phyloP scores from a whole-genome alignment of 1,139 yeast species.

The Debaryomyces subglobosus region DNA sequence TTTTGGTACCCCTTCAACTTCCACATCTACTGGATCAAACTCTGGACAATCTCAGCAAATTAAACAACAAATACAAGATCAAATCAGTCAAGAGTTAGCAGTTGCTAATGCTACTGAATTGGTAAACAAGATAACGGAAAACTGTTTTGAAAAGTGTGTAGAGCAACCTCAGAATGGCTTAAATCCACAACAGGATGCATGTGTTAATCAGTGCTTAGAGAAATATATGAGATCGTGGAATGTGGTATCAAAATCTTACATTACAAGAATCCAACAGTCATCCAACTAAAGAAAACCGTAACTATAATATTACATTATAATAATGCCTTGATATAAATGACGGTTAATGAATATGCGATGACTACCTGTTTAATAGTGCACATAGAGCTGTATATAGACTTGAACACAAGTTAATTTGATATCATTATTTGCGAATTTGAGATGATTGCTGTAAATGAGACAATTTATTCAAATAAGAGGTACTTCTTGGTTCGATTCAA shows the following conservation, averaged over 20 bases:
- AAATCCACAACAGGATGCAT: slow-evolving; percentile 39
- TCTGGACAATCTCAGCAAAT: slow-evolving; percentile 28
- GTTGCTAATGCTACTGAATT: slow-evolving; percentile 87
- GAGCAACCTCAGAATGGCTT: slow-evolving; percentile 49
- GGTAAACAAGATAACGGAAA: slow-evolving; percentile 83
- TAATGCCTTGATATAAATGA: neutral
- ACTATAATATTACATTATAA: neutral
- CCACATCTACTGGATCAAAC: slow-evolving; percentile 20
- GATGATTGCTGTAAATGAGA: neutral
- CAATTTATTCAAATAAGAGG: neutral
- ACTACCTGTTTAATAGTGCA: slow-evolving; percentile 4
- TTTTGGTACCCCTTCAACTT: slow-evolving; percentile 30
- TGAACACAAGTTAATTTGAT: slow-evolving; percentile 3
- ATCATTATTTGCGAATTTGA: neutral
- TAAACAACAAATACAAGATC: slow-evolving; percentile 67
- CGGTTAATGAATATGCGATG: slow-evolving; percentile 1
- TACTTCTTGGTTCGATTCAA: neutral
- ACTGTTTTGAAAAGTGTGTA: slow-evolving; percentile 83
- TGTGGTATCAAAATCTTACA: slow-evolving; percentile 73
- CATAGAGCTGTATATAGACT: slow-evolving; percentile 7
- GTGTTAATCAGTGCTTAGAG: slow-evolving; percentile 77
- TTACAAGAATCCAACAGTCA: slow-evolving; percentile 62
- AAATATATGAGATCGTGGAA: slow-evolving; percentile 95
- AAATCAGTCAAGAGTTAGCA: slow-evolving; percentile 81
- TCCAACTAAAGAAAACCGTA: neutral